Conservation (phyloP, 202 grass and related monocot genomes). For the Alloteropsis angusta region DNA sequence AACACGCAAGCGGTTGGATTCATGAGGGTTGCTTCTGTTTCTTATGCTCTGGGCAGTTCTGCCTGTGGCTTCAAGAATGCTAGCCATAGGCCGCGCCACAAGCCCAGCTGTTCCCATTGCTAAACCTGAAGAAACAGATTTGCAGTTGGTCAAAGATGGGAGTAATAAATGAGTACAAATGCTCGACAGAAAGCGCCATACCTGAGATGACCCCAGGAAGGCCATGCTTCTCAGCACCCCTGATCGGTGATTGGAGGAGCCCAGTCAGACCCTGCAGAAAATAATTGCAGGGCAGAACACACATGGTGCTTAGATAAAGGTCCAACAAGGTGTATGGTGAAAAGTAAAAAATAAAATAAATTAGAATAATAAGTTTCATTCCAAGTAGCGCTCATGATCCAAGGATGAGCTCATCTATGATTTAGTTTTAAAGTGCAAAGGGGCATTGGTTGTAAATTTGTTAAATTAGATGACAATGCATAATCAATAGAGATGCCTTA, state of each 20-base stretch:
- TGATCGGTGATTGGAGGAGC: conserved; percentile 89
- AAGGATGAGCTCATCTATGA: background rate
- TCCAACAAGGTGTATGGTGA: conserved; percentile 3
- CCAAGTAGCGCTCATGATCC: background rate
- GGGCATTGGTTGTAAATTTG: background rate
- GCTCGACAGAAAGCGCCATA: conserved; percentile 19
- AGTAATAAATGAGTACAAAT: conserved; percentile 9
- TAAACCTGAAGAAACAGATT: conserved; percentile 54
- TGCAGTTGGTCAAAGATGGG: conserved; percentile 6
- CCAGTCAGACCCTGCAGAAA: conserved; percentile 81
- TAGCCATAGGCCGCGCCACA: conserved; percentile 79
- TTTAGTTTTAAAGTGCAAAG: background rate
- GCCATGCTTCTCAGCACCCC: conserved; percentile 92
- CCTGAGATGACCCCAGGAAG: conserved; percentile 91
- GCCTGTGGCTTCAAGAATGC: conserved; percentile 92
- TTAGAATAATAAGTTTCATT: background rate
- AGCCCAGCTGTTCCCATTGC: conserved; percentile 94
- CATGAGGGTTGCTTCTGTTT: conserved; percentile 79
- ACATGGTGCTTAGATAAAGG: conserved; percentile 12
- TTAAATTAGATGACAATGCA: conserved; percentile 8
- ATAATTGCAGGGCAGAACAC: background rate
- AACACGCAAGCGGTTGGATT: conserved; percentile 55
- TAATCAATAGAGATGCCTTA: conserved; percentile 30
- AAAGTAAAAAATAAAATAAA: conserved; percentile 9
- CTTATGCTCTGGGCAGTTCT: conserved; percentile 97